Base-by-base conservation (phyloP, 352 stramenopile species). In the Globisporangium uncinulatum region DNA sequence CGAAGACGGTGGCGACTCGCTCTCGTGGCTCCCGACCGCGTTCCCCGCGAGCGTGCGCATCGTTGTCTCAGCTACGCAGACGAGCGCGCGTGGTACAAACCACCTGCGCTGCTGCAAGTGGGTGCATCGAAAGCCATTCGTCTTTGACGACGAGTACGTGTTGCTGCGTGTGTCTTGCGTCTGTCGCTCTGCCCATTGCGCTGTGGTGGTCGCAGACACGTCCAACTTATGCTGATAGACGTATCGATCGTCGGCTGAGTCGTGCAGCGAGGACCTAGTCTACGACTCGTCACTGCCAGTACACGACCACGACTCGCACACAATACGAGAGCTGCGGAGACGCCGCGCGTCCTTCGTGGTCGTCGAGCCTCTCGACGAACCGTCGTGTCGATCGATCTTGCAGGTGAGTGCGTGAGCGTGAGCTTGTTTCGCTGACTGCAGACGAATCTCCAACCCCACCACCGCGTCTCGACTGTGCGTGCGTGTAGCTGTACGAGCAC, bases 11-110 rank as follows among this genome's bases (percentile, higher is more conserved):
- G 76, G 80, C 1, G 82, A 94, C 66, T 91, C 81, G 32, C 63
- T 94, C 6, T 92, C 79, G n/a, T 94, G 84, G 84, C 66, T 94
- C 20, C 82, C 84, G 20, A 94, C 77, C 47, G 70, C 63, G 17
- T 87, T 92, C 19, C 83, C 81, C 34, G 32, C 67, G 3, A 79
- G 70, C n/a, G 78, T 94, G 9, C 74, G 79, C 1, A 83, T 92
- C 59, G 78, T 94, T 42, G 69, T 89, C 24, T 92, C 83, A 8
- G 78, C 81, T 6, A 89, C 74, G 3, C 75, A 83, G 47, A 61
- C 56, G 0, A 57, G 46, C 6, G 34, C 31, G 43, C 57, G 70
- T 41, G 66, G 71, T 42, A 68, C 36, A 24, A 63, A 56, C 7
- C 51, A 70, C 29, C 49, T 89, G 7, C 57, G 69, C 45, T 65